Evolutionary conservation across 805 yeast species (phyloP), one percentile per base, ranked within the genome.

Genomic region (Candida pseudoglaebosa): DNA sequence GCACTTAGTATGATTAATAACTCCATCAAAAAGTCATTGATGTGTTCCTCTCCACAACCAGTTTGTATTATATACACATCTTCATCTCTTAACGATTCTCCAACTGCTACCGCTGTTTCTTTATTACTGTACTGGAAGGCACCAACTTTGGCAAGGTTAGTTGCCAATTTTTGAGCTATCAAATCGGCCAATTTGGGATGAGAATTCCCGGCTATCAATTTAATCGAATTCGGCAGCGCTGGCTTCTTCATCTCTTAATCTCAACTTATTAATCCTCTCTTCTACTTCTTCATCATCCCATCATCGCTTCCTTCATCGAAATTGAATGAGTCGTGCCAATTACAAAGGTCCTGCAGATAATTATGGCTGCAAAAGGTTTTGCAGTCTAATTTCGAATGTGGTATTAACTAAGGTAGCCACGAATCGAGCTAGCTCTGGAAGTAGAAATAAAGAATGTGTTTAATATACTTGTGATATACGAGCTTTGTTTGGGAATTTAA

Each of bases 111-210:
- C 2, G 95, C 84, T 1, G 95, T 84, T 63, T 91, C 98, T 51
- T 77, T 80, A 57, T 88, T 91, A 28, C 95, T 79, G 61, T 86
- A 87, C 57, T 87, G 89, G 47, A 84, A 81, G 9, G 89, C 95
- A 33, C 83, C 82, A 16, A 91, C 80, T 43, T 82, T 81, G 36
- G 95, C 78, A 32, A 87, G 67, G 9, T 76, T 75, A 12, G 86
- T 59, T 15, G 85, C 85, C 29, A 91, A 69, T 48, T 67, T 77
- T 42, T 68, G 63, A 2, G 93, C 77, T 26, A 93, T 86, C 31
- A 71, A 67, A 45, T 78, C 74, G n/a, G 95, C 84, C 33, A 91
- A 75, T 36, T 79, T 84, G 2, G 90, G 89, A 58, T 91, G 98
- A 1, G 95, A 85, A 61, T 86, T 87, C 14, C 80, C 82, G 3